Evolutionary conservation across 495 filamentous ascomycete genomes (phyloP).

Genomic region (Clavariopsis aquatica): DNA sequence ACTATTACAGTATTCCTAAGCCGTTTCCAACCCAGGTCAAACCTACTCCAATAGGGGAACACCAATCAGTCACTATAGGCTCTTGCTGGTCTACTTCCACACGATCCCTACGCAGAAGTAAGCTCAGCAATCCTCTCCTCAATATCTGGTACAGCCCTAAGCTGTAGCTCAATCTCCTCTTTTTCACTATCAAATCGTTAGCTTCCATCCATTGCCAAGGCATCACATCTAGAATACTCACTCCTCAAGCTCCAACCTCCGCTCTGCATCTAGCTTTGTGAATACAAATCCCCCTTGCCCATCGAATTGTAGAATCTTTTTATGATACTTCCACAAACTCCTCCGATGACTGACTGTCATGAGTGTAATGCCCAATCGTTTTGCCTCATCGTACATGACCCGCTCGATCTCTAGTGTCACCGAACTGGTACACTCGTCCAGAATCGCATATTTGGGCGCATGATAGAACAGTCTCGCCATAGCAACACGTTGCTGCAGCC

Average conservation of each 20-base stretch:
- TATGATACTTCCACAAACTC: conserved; percentile 95
- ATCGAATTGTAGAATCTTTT: conserved; percentile 91
- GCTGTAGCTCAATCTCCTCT: conserved; percentile 83
- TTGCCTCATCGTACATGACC: conserved; percentile 95
- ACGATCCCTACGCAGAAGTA: conserved; percentile 42
- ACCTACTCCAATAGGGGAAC: no score
- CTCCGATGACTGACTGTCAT: conserved; percentile 93
- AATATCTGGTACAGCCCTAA: conserved; percentile 82
- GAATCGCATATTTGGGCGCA: conserved; percentile 83
- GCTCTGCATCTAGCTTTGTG: conserved; percentile 85
- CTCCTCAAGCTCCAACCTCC: conserved; percentile 83
- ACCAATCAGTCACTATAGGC: no score
- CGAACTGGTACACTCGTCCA: conserved; percentile 93
- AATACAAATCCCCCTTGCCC: conserved; percentile 71
- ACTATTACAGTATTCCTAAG: neutral
- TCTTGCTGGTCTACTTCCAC: no score
- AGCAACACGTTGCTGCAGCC: conserved; percentile 93
- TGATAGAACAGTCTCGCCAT: conserved; percentile 98
- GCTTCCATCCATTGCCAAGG: neutral
- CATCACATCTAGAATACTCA: conserved; percentile 42
- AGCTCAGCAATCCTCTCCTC: conserved; percentile 83
- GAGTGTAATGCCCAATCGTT: conserved; percentile 83
- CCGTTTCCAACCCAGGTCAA: neutral
- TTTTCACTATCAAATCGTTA: conserved; percentile 66
- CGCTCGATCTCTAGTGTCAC: conserved; percentile 93